These are phyloP conservation scores for Ceratopteris richardii DNA, from an alignment of 75 land plant species.

Conservation along the genomic window DNA sequence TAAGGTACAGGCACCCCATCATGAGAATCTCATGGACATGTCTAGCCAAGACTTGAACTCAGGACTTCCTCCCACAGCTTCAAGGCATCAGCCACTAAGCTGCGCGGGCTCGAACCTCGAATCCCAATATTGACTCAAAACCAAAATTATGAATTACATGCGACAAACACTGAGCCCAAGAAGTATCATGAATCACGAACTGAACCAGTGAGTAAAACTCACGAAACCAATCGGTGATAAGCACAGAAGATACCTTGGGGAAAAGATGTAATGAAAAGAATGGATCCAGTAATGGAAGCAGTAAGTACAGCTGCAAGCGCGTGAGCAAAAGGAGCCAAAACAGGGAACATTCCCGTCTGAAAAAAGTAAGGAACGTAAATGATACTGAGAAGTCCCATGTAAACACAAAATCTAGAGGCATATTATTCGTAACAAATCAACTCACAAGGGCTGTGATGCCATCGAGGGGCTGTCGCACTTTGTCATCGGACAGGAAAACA, in stretches of 20 bases:
- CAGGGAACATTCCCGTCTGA: conserved; percentile 78
- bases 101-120: too few relatives aligned
- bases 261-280: conserved; percentile 67
- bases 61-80: too few relatives aligned
- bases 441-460: conserved; percentile 76
- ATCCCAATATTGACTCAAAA: too few relatives aligned
- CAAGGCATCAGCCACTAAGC: too few relatives aligned
- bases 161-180: too few relatives aligned
- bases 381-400: not conserved
- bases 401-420: not conserved
- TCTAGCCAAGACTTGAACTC: too few relatives aligned
- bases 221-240: too few relatives aligned
- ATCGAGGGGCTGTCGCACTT: conserved; percentile 36
- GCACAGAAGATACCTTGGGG: conserved; percentile 48
- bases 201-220: too few relatives aligned
- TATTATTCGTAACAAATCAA: not conserved
- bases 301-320: conserved; percentile 84
- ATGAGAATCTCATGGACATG: too few relatives aligned
- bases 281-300: conserved; percentile 86
- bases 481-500: conserved; percentile 59
- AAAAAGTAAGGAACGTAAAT: conserved; percentile 8
- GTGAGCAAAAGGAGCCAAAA: conserved; percentile 89
- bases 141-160: too few relatives aligned
- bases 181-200: too few relatives aligned
- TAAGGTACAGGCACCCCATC: too few relatives aligned